phyloP scores from a whole-genome alignment of 2,329 filamentous ascomycete species.

The Fonsecaea monophora region DNA sequence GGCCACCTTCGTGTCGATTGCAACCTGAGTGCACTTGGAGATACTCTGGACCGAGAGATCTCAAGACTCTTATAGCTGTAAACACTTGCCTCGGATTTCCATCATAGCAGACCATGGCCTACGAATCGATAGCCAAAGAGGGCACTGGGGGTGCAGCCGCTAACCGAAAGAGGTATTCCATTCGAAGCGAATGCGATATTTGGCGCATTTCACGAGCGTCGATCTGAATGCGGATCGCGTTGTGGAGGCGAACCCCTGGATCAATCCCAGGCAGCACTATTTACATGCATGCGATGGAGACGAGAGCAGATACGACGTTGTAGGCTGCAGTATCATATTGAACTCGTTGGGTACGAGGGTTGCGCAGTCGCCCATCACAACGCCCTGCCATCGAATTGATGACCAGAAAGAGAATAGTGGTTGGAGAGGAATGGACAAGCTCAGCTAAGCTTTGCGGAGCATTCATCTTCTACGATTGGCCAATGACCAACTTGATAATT shows the following conservation, averaged over 20 bases:
- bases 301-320: background rate
- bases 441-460: constrained; percentile 8
- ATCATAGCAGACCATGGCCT: background rate
- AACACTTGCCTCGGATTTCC: background rate
- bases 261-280: constrained; percentile 14
- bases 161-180: background rate
- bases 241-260: background rate
- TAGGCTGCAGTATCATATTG: background rate
- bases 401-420: constrained; percentile 8
- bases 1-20: background rate
- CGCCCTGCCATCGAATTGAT: constrained; percentile 2
- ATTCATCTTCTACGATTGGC: background rate
- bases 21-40: background rate
- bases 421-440: background rate
- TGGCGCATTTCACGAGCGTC: constrained; percentile 9
- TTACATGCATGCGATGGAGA: background rate
- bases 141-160: background rate
- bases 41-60: background rate
- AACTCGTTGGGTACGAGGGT: background rate
- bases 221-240: background rate
- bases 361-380: background rate
- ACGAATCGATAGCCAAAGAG: background rate
- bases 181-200: constrained; percentile 4
- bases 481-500: background rate
- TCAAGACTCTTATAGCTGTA: constrained; percentile 12